A percentile compares a stretch with the other conserved stretches of the same genome.
Evolutionary conservation across 2,329 filamentous ascomycete species (phyloP).

Genomic region (Neobulgaria alba): DNA sequence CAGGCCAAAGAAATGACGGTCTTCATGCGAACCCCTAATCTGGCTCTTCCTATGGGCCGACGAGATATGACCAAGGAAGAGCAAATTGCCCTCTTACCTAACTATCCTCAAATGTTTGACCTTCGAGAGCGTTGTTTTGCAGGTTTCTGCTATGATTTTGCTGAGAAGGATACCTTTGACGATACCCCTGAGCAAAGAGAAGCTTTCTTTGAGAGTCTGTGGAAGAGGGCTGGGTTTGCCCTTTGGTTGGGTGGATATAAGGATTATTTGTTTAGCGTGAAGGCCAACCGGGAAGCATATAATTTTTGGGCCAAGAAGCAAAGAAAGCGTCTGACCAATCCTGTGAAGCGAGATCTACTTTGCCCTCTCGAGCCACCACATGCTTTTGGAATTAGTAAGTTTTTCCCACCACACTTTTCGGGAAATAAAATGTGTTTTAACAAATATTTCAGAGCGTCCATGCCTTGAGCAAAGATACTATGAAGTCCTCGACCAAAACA

Average conservation of each 20-base stretch:
- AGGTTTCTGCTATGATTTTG: slow-evolving; percentile 40
- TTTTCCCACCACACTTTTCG: too few species aligned
- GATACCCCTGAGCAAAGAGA: slow-evolving; percentile 36
- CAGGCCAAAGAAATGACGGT: slow-evolving; percentile 44
- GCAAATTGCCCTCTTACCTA: slow-evolving; percentile 22
- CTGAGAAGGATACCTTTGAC: slow-evolving; percentile 37
- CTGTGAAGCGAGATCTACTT: slow-evolving; percentile 19
- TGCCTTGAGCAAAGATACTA: slow-evolving; percentile 40
- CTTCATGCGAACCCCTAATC: slow-evolving; percentile 60
- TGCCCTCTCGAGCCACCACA: slow-evolving; percentile 18
- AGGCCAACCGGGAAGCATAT: slow-evolving; percentile 33
- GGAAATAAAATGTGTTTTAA: too few species aligned
- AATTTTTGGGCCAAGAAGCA: slow-evolving; percentile 33
- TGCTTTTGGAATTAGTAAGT: slow-evolving; percentile 39
- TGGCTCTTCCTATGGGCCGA: slow-evolving; percentile 30
- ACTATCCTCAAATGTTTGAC: slow-evolving; percentile 44
- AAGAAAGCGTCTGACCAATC: slow-evolving; percentile 28
- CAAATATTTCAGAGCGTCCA: slow-evolving; percentile 32
- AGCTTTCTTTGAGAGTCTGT: slow-evolving; percentile 36
- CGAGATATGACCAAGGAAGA: slow-evolving; percentile 5
- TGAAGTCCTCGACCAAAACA: slow-evolving; percentile 37
- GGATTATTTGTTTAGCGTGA: slow-evolving; percentile 34
- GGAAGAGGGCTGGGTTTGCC: slow-evolving; percentile 37
- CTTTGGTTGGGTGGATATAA: slow-evolving; percentile 38
- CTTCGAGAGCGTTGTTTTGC: slow-evolving; percentile 40